Percentiles rank a stretch among this genome's conserved stretches.
Evolutionary conservation across 2,329 filamentous ascomycete genomes (phyloP).

Genomic region (Fusarium udum): DNA sequence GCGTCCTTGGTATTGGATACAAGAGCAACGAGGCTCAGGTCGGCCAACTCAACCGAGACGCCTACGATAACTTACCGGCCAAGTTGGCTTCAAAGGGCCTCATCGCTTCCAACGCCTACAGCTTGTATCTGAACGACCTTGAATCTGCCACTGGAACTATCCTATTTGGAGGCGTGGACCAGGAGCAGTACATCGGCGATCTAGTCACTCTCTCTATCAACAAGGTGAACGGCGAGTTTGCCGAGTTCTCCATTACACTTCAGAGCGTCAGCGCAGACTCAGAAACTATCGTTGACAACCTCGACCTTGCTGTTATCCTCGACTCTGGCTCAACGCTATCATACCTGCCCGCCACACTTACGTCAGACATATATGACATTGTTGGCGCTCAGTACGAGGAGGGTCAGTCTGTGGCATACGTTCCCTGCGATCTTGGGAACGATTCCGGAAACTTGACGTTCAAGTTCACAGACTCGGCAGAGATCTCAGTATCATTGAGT

Average conservation of each 20-base stretch:
- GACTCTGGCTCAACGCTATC: slow-evolving; percentile 76
- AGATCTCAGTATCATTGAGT: slow-evolving; percentile 64
- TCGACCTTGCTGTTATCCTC: slow-evolving; percentile 71
- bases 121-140: slow-evolving; percentile 79
- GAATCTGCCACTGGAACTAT: slow-evolving; percentile 72
- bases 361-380: slow-evolving; percentile 63
- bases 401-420: slow-evolving; percentile 64
- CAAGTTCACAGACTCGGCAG: slow-evolving; percentile 58
- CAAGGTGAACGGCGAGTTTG: slow-evolving; percentile 58
- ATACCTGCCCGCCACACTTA: slow-evolving; percentile 69
- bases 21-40: slow-evolving; percentile 79
- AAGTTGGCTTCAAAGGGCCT: slow-evolving; percentile 68
- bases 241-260: slow-evolving; percentile 75
- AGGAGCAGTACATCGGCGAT: slow-evolving; percentile 68
- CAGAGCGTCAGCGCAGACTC: slow-evolving; percentile 63
- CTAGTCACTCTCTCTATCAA: slow-evolving; percentile 76
- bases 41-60: slow-evolving; percentile 58
- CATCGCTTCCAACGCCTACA: slow-evolving; percentile 75
- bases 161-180: slow-evolving; percentile 80
- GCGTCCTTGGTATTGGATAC: slow-evolving; percentile 89
- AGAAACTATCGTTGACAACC: slow-evolving; percentile 54
- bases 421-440: slow-evolving; percentile 64
- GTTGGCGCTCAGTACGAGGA: slow-evolving; percentile 69
- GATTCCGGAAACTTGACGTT: slow-evolving; percentile 58
- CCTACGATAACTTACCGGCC: slow-evolving; percentile 76